Base-by-base conservation (phyloP, 805 yeast species). In the Pichia californica region DNA sequence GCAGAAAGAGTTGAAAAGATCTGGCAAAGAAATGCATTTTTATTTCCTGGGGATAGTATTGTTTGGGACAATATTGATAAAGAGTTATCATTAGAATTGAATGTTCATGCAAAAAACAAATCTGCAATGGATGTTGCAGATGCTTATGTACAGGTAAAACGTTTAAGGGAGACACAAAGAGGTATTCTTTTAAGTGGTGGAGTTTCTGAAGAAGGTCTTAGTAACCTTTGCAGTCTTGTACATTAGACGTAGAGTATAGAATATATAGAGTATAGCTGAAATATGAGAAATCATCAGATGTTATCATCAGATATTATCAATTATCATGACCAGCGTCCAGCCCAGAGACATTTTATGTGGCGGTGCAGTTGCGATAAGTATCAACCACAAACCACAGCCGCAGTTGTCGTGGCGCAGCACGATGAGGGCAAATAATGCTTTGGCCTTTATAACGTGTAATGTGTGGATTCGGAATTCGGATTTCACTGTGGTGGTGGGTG, bases 1-100 rank as follows among this genome's bases (percentile, higher is more conserved):
- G 18, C 9, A 10, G 36, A 16, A 5, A 31, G 44, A 15, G 26
- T 15, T 23, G 49, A 50, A 19, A 47, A 58, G 21, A 56, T 69
- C 2, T 83, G 91, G 84, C 85, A 83, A 57, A 74, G 81, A 52
- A 72, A 79, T 10, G 88, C 91, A 0, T 66, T 83, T 48, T 64
- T 84, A 53, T 83, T 85, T 66, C 97, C 97, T 1, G 71, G 74
- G 31, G 84, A 82, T 52, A 68, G 69, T 45, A 64, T 66, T 14
- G 71, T 84, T 5, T 91, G 98, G 98, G 68, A 66, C 26, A 65
- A 73, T n/a, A 61, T 89, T 31, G 75, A 77, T 55, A 58, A 63
- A 21, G 67, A 65, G 40, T 71, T 80, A 56, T 79, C 88, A 0
- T 62, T 82, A 34, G 68, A 75, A 39, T 70, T 86, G 9, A 82